phyloP scores from a whole-genome alignment of 2,329 filamentous ascomycete species.

The Cytospora piceae region DNA sequence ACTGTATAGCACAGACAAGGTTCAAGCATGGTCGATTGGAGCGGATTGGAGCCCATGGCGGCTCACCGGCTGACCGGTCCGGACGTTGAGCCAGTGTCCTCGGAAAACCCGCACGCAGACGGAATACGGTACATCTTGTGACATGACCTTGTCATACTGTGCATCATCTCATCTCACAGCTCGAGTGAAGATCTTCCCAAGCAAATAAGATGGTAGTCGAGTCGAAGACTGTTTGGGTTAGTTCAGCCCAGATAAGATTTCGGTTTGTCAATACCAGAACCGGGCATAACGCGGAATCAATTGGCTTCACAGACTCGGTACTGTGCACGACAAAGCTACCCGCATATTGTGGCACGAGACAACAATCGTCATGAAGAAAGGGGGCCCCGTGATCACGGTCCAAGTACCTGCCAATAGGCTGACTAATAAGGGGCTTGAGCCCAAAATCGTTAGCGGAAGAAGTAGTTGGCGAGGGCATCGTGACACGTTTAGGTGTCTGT shows the following conservation, averaged over 20 bases:
- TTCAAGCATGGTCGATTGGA: neutral
- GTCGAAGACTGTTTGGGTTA: slow-evolving; percentile 15
- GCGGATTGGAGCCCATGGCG: neutral
- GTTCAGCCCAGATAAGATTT: slow-evolving; percentile 23
- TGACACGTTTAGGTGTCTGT: slow-evolving; percentile 2
- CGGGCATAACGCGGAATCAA: slow-evolving; percentile 19
- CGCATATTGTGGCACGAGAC: slow-evolving; percentile 21
- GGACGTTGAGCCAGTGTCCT: neutral
- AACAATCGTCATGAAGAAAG: slow-evolving; percentile 2
- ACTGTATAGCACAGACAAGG: neutral
- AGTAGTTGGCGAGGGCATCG: slow-evolving; percentile 4
- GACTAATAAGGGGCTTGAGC: slow-evolving; percentile 9
- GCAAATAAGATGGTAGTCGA: slow-evolving; percentile 13
- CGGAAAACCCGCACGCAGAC: neutral
- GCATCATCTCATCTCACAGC: neutral
- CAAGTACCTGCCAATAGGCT: slow-evolving; percentile 14
- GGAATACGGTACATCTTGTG: neutral
- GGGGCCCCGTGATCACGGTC: slow-evolving; percentile 1
- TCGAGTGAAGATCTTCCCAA: slow-evolving; percentile 11
- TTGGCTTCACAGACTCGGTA: slow-evolving; percentile 9
- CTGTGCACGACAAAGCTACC: slow-evolving; percentile 6
- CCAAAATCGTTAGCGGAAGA: slow-evolving; percentile 24
- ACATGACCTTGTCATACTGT: neutral
- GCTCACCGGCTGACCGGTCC: neutral
- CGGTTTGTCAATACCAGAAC: slow-evolving; percentile 16